phyloP scores from a whole-genome alignment of 768 basidiomycete species.

The Mycena galopus region DNA sequence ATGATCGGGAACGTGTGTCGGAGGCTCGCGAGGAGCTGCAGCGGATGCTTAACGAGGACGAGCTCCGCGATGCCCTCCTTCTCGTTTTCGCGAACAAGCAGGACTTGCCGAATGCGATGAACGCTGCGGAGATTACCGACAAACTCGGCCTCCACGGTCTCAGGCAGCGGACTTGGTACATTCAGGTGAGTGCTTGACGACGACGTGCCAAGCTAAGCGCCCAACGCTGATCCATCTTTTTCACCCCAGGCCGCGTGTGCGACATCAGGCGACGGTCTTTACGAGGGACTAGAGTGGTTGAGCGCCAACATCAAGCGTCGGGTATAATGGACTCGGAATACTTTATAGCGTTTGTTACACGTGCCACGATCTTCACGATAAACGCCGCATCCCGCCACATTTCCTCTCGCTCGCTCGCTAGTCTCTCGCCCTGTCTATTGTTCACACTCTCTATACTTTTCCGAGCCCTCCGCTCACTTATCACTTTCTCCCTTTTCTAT shows the following conservation, averaged over 20 bases:
- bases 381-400: slow-evolving; percentile 63
- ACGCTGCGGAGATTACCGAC: slow-evolving; percentile 98
- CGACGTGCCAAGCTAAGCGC: not conserved
- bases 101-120: slow-evolving; percentile 99
- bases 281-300: slow-evolving; percentile 98
- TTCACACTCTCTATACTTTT: slow-evolving; percentile 43
- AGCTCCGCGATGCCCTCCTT: slow-evolving; percentile 97
- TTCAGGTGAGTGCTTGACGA: slow-evolving; percentile 73
- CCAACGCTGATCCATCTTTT: slow-evolving; percentile 33
- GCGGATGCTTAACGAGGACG: slow-evolving; percentile 99
- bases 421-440: slow-evolving; percentile 44
- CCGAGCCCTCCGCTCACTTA: slow-evolving; percentile 38
- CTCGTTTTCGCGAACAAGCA: slow-evolving; percentile 99
- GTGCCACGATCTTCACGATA: slow-evolving; percentile 73
- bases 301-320: slow-evolving; percentile 91
- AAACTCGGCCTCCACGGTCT: slow-evolving; percentile 98
- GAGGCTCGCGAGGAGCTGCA: slow-evolving; percentile 99
- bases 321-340: slow-evolving; percentile 68
- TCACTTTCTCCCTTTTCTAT: slow-evolving; percentile 40
- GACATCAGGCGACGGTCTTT: slow-evolving; percentile 97
- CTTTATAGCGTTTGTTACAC: slow-evolving; percentile 65
- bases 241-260: slow-evolving; percentile 91
- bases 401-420: slow-evolving; percentile 49
- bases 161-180: slow-evolving; percentile 98
- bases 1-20: slow-evolving; percentile 98